Conservation (phyloP, 352 stramenopile genomes). For the Pythium oligandrum region DNA sequence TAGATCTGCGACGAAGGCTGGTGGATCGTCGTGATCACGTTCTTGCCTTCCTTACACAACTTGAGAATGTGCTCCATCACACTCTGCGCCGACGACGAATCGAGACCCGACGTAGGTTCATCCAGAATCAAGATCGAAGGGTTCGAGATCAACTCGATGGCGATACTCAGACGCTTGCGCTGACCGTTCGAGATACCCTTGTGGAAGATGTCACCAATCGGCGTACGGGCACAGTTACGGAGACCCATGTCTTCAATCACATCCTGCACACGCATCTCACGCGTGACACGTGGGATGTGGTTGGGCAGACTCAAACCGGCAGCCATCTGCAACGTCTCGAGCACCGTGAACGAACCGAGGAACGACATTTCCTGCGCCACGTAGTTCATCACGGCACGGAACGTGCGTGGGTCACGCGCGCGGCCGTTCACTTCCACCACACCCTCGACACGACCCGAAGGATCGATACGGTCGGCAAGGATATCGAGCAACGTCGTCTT, state of each 20-base stretch:
- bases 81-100: conserved; percentile 82
- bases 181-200: conserved; percentile 87
- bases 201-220: conserved; percentile 80
- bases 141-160: conserved; percentile 90
- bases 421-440: conserved; percentile 47
- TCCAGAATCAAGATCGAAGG: conserved; percentile 95
- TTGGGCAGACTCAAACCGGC: conserved; percentile 42
- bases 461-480: conserved; percentile 40
- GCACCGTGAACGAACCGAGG: conserved; percentile 59
- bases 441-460: conserved; percentile 35
- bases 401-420: conserved; percentile 27
- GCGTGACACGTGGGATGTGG: conserved; percentile 32
- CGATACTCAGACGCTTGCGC: conserved; percentile 91
- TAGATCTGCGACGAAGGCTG: conserved; percentile 78
- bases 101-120: conserved; percentile 90
- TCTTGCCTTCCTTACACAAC: conserved; percentile 51
- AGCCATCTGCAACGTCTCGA: conserved; percentile 62
- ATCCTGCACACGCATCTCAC: conserved; percentile 49
- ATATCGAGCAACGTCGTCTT: conserved; percentile 68
- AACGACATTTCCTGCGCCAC: conserved; percentile 58
- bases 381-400: conserved; percentile 54
- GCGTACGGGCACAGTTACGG: conserved; percentile 40
- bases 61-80: conserved; percentile 79
- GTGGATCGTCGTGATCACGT: conserved; percentile 81
- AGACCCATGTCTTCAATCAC: conserved; percentile 73